phyloP scores from a whole-genome alignment of 768 basidiomycete genomes.

The Lactarius pseudohatsudake region DNA sequence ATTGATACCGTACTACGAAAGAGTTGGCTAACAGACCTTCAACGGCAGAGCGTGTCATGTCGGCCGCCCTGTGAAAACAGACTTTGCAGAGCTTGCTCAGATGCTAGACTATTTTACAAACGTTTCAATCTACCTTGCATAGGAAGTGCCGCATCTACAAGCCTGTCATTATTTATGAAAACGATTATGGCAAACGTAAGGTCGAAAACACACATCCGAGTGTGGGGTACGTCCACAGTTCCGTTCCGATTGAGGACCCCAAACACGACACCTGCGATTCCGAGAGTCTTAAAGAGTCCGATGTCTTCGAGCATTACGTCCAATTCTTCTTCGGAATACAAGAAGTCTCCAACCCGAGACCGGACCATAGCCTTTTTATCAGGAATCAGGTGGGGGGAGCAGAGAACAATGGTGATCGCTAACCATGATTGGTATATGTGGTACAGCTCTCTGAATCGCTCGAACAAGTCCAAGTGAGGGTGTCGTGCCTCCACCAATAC shows the following conservation, averaged over 20 bases:
- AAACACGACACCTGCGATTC: conserved; percentile 65
- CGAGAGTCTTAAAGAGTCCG: conserved; percentile 52
- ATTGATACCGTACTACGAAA: not conserved
- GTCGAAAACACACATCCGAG: conserved; percentile 44
- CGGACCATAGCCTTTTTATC: conserved; percentile 66
- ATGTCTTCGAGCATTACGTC: conserved; percentile 78
- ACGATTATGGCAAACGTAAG: not conserved
- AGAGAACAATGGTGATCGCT: not conserved
- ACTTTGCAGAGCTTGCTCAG: conserved; percentile 41
- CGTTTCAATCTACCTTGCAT: conserved; percentile 51
- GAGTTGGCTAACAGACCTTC: conserved; percentile 43
- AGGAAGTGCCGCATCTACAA: conserved; percentile 57
- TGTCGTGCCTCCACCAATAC: conserved; percentile 76
- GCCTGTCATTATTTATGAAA: conserved; percentile 36
- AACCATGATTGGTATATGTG: conserved; percentile 68
- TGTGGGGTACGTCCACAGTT: conserved; percentile 58
- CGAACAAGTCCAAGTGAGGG: conserved; percentile 75
- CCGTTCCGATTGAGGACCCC: conserved; percentile 59
- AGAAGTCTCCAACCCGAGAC: conserved; percentile 76
- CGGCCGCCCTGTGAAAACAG: conserved; percentile 79
- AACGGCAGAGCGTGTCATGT: conserved; percentile 59
- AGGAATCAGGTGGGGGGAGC: not conserved
- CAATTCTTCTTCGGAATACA: conserved; percentile 66
- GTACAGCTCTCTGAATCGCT: conserved; percentile 49
- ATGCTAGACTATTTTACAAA: not conserved